Evolutionary conservation across 345 rosid species (phyloP).

Genomic region (Lepidium africanum): DNA sequence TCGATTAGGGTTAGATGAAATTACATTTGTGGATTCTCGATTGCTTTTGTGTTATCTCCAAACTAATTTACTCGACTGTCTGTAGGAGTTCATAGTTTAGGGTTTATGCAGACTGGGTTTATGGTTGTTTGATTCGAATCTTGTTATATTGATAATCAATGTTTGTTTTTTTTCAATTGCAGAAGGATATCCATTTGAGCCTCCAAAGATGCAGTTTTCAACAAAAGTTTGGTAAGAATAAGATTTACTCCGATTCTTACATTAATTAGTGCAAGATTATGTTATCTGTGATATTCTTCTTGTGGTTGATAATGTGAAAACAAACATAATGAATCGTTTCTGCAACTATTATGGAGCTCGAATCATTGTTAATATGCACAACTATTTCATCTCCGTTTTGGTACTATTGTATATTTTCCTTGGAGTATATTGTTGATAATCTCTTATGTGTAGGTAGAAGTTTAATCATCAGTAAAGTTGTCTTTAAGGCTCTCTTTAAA

Average conservation of each 20-base stretch:
- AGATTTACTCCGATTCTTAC: neutral
- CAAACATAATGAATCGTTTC: neutral
- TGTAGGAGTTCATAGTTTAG: neutral
- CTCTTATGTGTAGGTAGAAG: neutral
- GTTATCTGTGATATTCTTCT: neutral
- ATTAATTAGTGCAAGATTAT: neutral
- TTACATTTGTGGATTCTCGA: neutral
- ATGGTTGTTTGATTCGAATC: neutral
- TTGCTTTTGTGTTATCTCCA: neutral
- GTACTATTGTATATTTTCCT: neutral
- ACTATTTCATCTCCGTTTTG: neutral
- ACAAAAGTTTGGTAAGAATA: constrained; percentile 93
- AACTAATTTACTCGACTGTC: neutral
- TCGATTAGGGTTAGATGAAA: neutral
- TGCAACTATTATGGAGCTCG: neutral
- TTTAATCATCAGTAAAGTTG: neutral
- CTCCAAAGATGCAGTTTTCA: constrained; percentile 95
- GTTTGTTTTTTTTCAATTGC: constrained; percentile 21
- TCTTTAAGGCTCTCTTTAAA: neutral
- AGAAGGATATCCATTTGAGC: constrained; percentile 99
- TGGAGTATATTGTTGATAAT: neutral
- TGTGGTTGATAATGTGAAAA: neutral
- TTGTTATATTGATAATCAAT: neutral
- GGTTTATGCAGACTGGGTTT: constrained; percentile 7
- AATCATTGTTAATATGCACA: neutral